Evolutionary conservation across 1,139 yeast genomes (phyloP), one percentile per base, ranked within the genome.

Genomic region (Geotrichum citri-aurantii): DNA sequence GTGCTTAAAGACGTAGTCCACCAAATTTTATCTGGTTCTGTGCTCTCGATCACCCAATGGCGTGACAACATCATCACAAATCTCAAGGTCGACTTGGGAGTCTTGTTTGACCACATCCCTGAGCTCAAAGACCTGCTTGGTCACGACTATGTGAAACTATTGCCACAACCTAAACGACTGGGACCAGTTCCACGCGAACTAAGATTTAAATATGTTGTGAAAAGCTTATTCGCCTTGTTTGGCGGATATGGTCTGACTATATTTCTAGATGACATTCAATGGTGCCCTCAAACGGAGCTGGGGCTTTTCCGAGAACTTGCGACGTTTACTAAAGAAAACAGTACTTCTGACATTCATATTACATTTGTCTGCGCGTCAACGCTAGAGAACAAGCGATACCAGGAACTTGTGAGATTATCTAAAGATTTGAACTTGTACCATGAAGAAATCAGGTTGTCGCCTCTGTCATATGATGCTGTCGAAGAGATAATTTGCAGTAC

Each of bases 261-360:
- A 1, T 74, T 79, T 56, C 69, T 79, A 48, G 84, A 81, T 64
- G 83, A 81, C 66, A 67, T 79, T 37, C 82, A 81, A 57, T 78
- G 79, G 77, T 75, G 80, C 50, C 70, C 75, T 11, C 63, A 69
- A 50, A 60, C 69, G 48, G 67, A 72, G 62, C 58, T 75, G 29
- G 63, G 66, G 4, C 58, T 68, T 23, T 67, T 68, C 60, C 63
- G 67, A 3, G 71, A 68, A 56, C 60, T 68, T 44, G 65, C 69
- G 2, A 61, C 66, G 3, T 68, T 68, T 60, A 68, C 70, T 2
- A 62, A 59, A 26, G 70, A 67, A 48, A 67, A 65, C 48, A 63
- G 60, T 50, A 64, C 63, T 14, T 62, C 62, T 47, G 65, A 62
- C n/a, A 62, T 66, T 17, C 67, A 66, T 44, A 68, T 68, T 33